Conservation (phyloP, 1,139 yeast genomes). For the Candida tropicalis region DNA sequence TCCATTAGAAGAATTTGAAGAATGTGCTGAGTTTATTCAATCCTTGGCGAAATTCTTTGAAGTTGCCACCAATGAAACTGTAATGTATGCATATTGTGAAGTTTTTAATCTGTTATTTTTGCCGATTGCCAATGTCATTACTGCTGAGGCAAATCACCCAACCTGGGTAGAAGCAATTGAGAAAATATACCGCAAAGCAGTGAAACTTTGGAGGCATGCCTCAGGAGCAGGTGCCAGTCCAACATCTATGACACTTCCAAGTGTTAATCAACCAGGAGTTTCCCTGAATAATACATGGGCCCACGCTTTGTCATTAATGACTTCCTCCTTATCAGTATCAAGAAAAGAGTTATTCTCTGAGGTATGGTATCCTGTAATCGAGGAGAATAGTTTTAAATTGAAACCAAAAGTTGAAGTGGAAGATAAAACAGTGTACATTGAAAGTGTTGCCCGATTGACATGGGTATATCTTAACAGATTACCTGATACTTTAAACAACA, state of each 20-base stretch:
- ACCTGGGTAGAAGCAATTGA: constrained; percentile 87
- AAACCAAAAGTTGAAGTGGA: constrained; percentile 46
- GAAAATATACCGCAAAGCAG: constrained; percentile 56
- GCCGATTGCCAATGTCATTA: constrained; percentile 81
- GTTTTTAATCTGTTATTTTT: constrained; percentile 73
- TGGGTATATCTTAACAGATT: constrained; percentile 92
- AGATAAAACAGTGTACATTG: constrained; percentile 65
- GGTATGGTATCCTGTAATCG: constrained; percentile 76
- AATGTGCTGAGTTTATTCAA: constrained; percentile 84
- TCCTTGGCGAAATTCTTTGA: constrained; percentile 84
- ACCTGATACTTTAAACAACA: constrained; percentile 85
- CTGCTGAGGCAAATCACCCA: constrained; percentile 96
- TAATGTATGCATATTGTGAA: constrained; percentile 80
- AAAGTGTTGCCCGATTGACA: constrained; percentile 68
- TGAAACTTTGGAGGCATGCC: constrained; percentile 33
- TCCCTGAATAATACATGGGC: constrained; percentile 60
- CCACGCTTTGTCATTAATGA: constrained; percentile 66
- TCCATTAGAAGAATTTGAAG: constrained; percentile 90
- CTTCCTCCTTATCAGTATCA: constrained; percentile 78
- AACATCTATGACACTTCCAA: constrained; percentile 6
- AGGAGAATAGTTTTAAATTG: constrained; percentile 42
- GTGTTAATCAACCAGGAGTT: constrained; percentile 9
- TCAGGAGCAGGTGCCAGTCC: constrained; percentile 8
- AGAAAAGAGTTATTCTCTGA: constrained; percentile 74
- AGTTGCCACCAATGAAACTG: constrained; percentile 62